These are phyloP conservation scores for Parasitella parasitica DNA, from an alignment of 371 early-diverging fungal genomes.

Conservation along the genomic window DNA sequence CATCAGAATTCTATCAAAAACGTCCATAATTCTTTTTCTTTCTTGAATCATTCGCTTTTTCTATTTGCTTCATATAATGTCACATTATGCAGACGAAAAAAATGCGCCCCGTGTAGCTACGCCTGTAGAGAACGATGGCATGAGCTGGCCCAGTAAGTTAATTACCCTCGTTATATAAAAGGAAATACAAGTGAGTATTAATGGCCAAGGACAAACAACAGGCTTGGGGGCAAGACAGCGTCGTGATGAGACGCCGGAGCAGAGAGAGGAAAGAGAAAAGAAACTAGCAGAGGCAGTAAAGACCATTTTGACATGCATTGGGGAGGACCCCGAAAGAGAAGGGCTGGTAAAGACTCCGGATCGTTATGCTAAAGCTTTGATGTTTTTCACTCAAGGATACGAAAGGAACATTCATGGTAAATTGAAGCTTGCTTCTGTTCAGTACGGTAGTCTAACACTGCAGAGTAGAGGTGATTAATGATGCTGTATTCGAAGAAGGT, in stretches of 20 bases:
- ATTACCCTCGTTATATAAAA: not conserved
- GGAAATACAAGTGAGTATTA: constrained; percentile 1
- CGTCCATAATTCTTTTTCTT: constrained; percentile 9
- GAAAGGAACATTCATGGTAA: constrained; percentile 81
- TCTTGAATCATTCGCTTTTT: no score
- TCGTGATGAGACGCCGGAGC: constrained; percentile 72
- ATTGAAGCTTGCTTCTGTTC: not conserved
- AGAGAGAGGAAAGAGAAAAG: constrained; percentile 65
- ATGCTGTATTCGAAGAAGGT: constrained; percentile 96
- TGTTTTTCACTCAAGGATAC: constrained; percentile 97
- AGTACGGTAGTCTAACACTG: not conserved
- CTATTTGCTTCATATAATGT: not conserved
- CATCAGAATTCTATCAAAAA: not conserved
- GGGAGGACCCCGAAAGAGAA: constrained; percentile 94
- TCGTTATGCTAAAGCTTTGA: constrained; percentile 95
- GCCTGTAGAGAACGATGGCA: constrained; percentile 44
- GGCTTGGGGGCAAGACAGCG: constrained; percentile 74
- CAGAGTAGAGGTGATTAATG: constrained; percentile 74
- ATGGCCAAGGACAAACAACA: constrained; percentile 11
- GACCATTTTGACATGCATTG: constrained; percentile 88
- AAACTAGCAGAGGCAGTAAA: constrained; percentile 86
- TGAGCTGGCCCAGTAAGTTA: constrained; percentile 55
- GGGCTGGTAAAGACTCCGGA: constrained; percentile 95
- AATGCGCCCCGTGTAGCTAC: constrained; percentile 24
- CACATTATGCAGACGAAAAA: constrained; percentile 5